A percentile compares a stretch with the other conserved stretches of the same genome.
Evolutionary conservation across 2,329 filamentous ascomycete species (phyloP).

Genomic region (Tolypocladium sp.): DNA sequence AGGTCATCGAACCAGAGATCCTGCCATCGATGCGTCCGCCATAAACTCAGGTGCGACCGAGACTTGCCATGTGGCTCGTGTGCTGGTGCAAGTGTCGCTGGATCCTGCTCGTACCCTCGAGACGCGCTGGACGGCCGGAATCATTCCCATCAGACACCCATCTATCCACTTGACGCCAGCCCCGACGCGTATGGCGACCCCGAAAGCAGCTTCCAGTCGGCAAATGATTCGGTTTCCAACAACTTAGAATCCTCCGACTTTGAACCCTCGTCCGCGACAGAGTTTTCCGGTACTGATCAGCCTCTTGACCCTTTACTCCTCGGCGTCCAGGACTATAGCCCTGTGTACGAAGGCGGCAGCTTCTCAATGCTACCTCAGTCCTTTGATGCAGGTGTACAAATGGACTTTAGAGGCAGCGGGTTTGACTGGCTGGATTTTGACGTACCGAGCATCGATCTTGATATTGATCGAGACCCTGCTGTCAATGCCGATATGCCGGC

Average conservation of each 20-base stretch:
- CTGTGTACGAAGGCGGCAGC: not conserved
- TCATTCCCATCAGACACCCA: too few species aligned
- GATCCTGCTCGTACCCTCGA: constrained; percentile 6
- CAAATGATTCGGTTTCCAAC: not conserved
- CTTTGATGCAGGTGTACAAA: not conserved
- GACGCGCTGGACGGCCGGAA: not conserved
- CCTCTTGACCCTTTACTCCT: not conserved
- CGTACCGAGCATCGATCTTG: constrained; percentile 5
- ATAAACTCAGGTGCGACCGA: constrained; percentile 16
- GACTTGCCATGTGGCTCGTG: constrained; percentile 13
- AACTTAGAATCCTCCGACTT: not conserved
- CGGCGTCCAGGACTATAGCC: not conserved
- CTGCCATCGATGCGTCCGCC: constrained; percentile 16
- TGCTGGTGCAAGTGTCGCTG: constrained; percentile 1
- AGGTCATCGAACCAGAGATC: constrained; percentile 13
- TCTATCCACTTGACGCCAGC: too few species aligned
- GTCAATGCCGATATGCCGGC: not conserved
- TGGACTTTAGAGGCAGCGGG: constrained; percentile 8
- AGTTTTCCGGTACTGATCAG: not conserved
- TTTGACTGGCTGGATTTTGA: constrained; percentile 14
- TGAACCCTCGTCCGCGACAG: not conserved
- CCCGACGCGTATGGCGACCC: not conserved
- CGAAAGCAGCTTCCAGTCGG: not conserved
- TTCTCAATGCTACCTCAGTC: not conserved
- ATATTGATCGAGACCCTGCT: not conserved